Conservation (phyloP, 2,329 filamentous ascomycete genomes). For the Lecanicillium sp. region DNA sequence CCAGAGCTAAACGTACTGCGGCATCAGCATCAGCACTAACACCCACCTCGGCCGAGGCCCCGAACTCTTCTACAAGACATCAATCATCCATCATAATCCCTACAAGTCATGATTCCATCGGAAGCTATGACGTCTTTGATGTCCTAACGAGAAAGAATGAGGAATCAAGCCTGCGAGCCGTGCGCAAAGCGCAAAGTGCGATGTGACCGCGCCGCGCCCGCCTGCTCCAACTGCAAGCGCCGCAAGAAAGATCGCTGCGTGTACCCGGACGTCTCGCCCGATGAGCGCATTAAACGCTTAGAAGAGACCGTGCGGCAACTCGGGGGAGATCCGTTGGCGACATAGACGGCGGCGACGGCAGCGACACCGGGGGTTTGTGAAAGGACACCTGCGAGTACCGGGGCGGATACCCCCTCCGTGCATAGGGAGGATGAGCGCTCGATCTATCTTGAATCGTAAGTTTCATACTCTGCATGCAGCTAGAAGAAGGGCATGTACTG, state of each 20-base stretch:
- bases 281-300: slow-evolving; percentile 1
- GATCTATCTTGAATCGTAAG: slow-evolving; percentile 1
- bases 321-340: background rate
- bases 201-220: slow-evolving; percentile 1
- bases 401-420: background rate
- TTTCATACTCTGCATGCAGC: background rate
- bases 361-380: too few relatives aligned
- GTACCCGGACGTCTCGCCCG: background rate
- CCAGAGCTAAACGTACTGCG: too few relatives aligned
- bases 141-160: too few relatives aligned
- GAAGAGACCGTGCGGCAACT: background rate
- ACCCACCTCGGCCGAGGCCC: background rate
- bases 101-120: too few relatives aligned
- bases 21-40: too few relatives aligned
- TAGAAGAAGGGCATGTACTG: background rate
- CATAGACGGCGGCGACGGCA: background rate
- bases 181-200: slow-evolving; percentile 1
- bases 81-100: too few relatives aligned
- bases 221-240: slow-evolving; percentile 1
- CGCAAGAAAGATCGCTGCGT: background rate
- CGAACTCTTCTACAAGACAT: too few relatives aligned
- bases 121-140: too few relatives aligned
- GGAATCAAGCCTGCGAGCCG: slow-evolving; percentile 1
- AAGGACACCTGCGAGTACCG: background rate
- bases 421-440: background rate